Conservation (phyloP, 75 land plant genomes). For the Sequoia sempervirens region DNA sequence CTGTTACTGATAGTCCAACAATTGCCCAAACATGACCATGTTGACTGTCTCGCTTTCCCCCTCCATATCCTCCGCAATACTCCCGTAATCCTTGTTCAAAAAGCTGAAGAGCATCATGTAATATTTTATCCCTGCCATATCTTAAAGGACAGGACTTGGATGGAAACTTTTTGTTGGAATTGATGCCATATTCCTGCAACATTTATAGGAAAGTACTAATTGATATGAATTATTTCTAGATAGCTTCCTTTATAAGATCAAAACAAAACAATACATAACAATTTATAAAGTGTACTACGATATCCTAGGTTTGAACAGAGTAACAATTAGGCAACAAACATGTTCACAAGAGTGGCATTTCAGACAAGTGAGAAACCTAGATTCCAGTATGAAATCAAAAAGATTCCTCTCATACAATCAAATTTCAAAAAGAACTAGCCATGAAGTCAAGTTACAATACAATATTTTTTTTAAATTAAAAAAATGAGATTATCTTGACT, state of each 20-base stretch:
- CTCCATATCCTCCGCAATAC: slow-evolving; percentile 38
- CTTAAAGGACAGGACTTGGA: slow-evolving; percentile 89
- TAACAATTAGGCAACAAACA: background rate
- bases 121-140: slow-evolving; percentile 80
- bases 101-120: slow-evolving; percentile 71
- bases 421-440: background rate
- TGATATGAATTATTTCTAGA: background rate
- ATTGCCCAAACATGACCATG: slow-evolving; percentile 55
- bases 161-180: slow-evolving; percentile 69
- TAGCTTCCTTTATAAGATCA: background rate
- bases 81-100: slow-evolving; percentile 80
- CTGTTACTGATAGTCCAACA: slow-evolving; percentile 70
- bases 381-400: background rate
- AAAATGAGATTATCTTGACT: background rate
- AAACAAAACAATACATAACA: background rate
- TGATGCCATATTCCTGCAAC: slow-evolving; percentile 45
- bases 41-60: slow-evolving; percentile 23
- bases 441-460: background rate
- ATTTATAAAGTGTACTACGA: background rate
- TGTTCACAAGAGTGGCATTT: background rate
- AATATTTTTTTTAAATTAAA: background rate
- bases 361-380: background rate
- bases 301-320: background rate
- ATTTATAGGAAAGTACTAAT: background rate
- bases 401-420: background rate